A percentile compares a stretch with the other conserved stretches of the same genome.
Conservation (phyloP, 768 basidiomycete genomes). For the Leucocoprinus sp. region DNA sequence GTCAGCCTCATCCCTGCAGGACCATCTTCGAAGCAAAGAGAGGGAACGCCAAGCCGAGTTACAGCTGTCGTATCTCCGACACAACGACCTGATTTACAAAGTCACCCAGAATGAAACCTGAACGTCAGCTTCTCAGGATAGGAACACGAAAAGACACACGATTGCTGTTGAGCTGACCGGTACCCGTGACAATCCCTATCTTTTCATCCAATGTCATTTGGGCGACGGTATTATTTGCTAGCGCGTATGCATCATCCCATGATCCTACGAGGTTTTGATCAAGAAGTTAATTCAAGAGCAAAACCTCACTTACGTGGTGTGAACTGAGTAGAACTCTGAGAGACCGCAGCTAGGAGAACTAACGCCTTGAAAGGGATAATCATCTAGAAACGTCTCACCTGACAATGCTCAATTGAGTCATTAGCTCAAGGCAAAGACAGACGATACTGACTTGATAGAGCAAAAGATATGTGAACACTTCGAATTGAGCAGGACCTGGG, state of each 20-base stretch:
- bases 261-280: conserved; percentile 25
- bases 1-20: conserved; percentile 73
- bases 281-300: neutral
- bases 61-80: conserved; percentile 39
- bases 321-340: conserved; percentile 6
- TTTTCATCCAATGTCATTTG: conserved; percentile 40
- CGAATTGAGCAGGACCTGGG: too few species aligned
- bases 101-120: neutral
- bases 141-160: conserved; percentile 17
- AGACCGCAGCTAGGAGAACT: too few species aligned
- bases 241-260: conserved; percentile 35
- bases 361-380: too few species aligned
- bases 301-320: conserved; percentile 1
- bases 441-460: too few species aligned
- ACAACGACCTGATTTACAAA: conserved; percentile 29
- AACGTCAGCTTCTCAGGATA: neutral
- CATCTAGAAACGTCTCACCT: too few species aligned
- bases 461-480: too few species aligned
- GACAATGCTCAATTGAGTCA: too few species aligned
- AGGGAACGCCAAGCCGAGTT: conserved; percentile 32
- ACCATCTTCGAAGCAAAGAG: conserved; percentile 50
- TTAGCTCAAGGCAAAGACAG: too few species aligned
- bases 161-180: conserved; percentile 32
- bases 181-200: conserved; percentile 36
- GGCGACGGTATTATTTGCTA: conserved; percentile 27